Evolutionary conservation across 352 stramenopile genomes (phyloP), one percentile per base, ranked within the genome.

Genomic region (Phytophthora lateralis): DNA sequence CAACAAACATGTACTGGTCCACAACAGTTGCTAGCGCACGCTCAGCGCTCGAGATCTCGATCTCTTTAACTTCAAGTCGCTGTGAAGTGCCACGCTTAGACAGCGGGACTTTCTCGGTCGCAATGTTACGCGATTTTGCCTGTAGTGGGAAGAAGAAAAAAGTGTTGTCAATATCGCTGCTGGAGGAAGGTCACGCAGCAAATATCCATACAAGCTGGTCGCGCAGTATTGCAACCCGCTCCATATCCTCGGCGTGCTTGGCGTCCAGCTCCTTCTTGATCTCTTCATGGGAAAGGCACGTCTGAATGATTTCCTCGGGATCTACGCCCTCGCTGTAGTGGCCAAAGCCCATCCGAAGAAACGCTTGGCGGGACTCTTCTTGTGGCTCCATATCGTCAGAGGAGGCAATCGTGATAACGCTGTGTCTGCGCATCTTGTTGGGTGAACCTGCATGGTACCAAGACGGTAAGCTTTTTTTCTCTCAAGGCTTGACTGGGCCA

Each of bases 1-100:
- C 82, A 1, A 93, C 83, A 59, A 88, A 95, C 73, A 88, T 88
- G 55, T 90, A 95, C 58, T 93, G 79, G 24, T 95, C 83, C 15
- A 91, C 69, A n/a, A 91, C 76, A 0, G 80, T 91, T 10, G 77
- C 71, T 26, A 95, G 63, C 6, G 71, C 63, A 5, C 78, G 78
- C 42, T 93, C 83, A 9, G 87, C 63, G 17, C 50, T 80, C 4
- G 74, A 87, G 29, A 90, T 76, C 60, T 89, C 85, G 32, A 90
- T 60, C 51, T 91, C 78, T 46, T 85, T 88, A n/a, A 60, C 79
- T 56, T 91, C 82, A 6, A 91, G 70, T 17, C 77, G 76, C 55
- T 91, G 80, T 1, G 80, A 88, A 15, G 78, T 91, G 1, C 74
- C 77, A 9, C 80, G 54, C 24, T 88, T 91, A 6, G 82, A 90